Evolutionary conservation across 306 rosid genomes (phyloP), one percentile per base, ranked within the genome.

Genomic region (Trichosanthes truncata): DNA sequence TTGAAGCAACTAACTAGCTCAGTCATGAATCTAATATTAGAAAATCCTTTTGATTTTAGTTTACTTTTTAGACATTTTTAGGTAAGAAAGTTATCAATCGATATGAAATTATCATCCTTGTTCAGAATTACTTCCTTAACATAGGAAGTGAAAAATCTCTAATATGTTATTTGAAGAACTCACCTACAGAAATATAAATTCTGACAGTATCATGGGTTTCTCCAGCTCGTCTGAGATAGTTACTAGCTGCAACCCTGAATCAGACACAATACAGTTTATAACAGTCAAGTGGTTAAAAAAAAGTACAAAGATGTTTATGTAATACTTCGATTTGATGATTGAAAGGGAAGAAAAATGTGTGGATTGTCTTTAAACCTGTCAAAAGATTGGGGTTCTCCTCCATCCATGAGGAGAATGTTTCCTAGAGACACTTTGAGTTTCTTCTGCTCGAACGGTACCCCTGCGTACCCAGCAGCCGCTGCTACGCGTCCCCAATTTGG

Each of bases 401-500:
- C 85, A 81, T 90, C 87, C 97, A 95, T 95, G 41, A 95, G 93
- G 65, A 91, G 87, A 78, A 87, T 91, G 84, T 95, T 86, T 9
- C 99, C 97, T 43, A 95, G 83, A 80, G 86, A 83, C 80, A 95
- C 96, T 84, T 85, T 83, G 62, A 95, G 97, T 82, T 84, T 86
- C 60, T 46, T 86, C 86, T 90, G 97, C 74, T 88, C 83, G 80
- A 95, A 95, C 35, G 89, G 48, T 82, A 93, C 82, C 81, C 99
- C 99, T 0, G 97, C 87, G 83, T 91, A 91, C 62, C 97, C 99
- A 33, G 99, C 96, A 25, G 99, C 97, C 31, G 86, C 85, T 29
- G 97, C 99, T 49, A 95, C 93, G 74, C 97, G 97, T 71, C 99
- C 99, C 99, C 99, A 95, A 31, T 95, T 93, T 51, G 99, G 97